A percentile compares a stretch with the other conserved stretches of the same genome.
These are phyloP conservation scores for Rhododendron mucronatum DNA, from an alignment of 148 eudicot genomes.

Conservation along the genomic window DNA sequence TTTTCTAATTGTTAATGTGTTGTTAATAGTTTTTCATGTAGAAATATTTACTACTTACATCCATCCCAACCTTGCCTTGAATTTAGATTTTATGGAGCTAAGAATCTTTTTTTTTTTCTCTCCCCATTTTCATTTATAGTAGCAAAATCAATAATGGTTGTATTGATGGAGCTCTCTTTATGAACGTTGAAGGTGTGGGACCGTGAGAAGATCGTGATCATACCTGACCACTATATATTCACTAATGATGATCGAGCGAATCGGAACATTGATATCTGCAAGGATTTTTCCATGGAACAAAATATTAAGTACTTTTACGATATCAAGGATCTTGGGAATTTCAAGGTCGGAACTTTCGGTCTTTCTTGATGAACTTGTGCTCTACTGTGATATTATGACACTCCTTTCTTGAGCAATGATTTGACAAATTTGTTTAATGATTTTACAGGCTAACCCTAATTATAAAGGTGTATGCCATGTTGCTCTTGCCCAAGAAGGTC, in stretches of 20 bases:
- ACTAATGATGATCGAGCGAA: constrained; percentile 87
- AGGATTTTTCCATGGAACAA: constrained; percentile 81
- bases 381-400: background rate
- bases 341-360: constrained; percentile 43
- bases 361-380: background rate
- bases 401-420: background rate
- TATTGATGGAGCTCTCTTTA: background rate
- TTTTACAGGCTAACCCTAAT: constrained; percentile 83
- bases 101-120: background rate
- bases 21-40: too few species aligned
- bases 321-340: constrained; percentile 81
- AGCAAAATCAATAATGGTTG: background rate
- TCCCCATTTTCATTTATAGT: background rate
- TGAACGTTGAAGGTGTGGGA: constrained; percentile 71
- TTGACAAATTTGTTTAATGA: background rate
- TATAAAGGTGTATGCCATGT: constrained; percentile 98
- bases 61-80: background rate
- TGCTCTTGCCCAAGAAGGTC: constrained; percentile 99
- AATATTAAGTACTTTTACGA: constrained; percentile 90
- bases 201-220: constrained; percentile 86
- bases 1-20: too few species aligned
- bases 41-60: background rate
- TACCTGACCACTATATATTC: constrained; percentile 96
- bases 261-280: constrained; percentile 86
- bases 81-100: background rate